phyloP scores from a whole-genome alignment of 2,329 filamentous ascomycete genomes.

The Penicillium sp. region DNA sequence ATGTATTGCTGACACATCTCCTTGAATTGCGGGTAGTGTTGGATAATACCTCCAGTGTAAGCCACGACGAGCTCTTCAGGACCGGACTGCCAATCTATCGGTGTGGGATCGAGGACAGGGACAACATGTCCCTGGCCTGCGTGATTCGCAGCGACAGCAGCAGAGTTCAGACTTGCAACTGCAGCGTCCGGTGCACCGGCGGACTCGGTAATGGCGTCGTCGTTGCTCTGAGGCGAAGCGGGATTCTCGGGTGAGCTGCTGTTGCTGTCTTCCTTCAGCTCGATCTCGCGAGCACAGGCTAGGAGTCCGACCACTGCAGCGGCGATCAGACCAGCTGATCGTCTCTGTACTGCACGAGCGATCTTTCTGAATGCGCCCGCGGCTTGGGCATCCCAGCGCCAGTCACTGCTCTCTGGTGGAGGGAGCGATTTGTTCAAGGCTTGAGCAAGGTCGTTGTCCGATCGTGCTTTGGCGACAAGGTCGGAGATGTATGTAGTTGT shows the following conservation, averaged over 20 bases:
- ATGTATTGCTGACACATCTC: slow-evolving; percentile 67
- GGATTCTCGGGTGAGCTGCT: slow-evolving; percentile 33
- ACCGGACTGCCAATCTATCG: slow-evolving; percentile 41
- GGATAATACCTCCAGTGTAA: slow-evolving; percentile 76
- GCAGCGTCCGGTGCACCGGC: slow-evolving; percentile 6
- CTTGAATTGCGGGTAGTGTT: slow-evolving; percentile 73
- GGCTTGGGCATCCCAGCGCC: slow-evolving; percentile 61
- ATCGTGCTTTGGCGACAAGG: slow-evolving; percentile 55
- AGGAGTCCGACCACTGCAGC: slow-evolving; percentile 70
- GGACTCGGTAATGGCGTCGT: slow-evolving; percentile 17
- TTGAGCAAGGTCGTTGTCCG: slow-evolving; percentile 49
- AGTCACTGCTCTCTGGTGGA: slow-evolving; percentile 45
- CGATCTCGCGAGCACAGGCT: slow-evolving; percentile 65
- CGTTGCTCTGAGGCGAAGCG: slow-evolving; percentile 27
- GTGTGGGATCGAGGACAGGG: slow-evolving; percentile 33
- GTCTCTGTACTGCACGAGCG: slow-evolving; percentile 65
- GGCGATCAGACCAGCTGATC: slow-evolving; percentile 71
- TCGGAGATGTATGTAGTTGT: slow-evolving; percentile 72
- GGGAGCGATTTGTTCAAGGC: slow-evolving; percentile 54
- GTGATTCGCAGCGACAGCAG: slow-evolving; percentile 2
- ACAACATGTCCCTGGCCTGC: slow-evolving; percentile 32
- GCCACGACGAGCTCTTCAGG: slow-evolving; percentile 68
- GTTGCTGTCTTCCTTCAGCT: slow-evolving; percentile 39
- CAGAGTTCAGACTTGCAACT: slow-evolving; percentile 1
- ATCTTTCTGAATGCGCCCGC: slow-evolving; percentile 63